Percentiles rank a stretch among this genome's conserved stretches.
phyloP scores from a whole-genome alignment of 768 basidiomycete genomes.

The Kwoniella dejecticola region DNA sequence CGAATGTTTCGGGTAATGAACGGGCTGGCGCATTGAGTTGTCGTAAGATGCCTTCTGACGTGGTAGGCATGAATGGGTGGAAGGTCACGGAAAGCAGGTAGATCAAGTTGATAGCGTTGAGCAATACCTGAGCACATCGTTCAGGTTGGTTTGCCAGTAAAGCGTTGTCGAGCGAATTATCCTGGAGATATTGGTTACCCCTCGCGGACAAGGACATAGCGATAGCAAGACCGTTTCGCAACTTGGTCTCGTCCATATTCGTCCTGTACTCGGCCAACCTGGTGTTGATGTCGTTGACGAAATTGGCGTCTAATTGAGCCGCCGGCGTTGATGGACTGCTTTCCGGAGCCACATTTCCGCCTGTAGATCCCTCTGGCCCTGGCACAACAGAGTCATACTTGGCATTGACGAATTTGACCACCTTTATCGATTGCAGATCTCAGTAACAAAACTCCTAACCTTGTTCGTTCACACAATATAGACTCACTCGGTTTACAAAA shows the following conservation, averaged over 20 bases:
- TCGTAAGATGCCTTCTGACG: constrained; percentile 72
- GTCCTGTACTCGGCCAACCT: constrained; percentile 77
- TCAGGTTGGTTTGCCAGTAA: constrained; percentile 76
- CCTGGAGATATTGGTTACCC: constrained; percentile 93
- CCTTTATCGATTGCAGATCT: constrained; percentile 22
- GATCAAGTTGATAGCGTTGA: constrained; percentile 88
- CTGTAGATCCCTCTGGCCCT: constrained; percentile 70
- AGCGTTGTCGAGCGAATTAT: constrained; percentile 85
- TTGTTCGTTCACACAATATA: not conserved
- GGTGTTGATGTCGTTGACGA: constrained; percentile 75
- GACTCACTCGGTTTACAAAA: constrained; percentile 79
- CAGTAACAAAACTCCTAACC: not conserved
- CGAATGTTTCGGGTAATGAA: constrained; percentile 68
- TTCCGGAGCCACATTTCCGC: constrained; percentile 66
- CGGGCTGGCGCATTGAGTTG: constrained; percentile 91
- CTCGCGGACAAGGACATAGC: constrained; percentile 86
- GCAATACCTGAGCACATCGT: constrained; percentile 86
- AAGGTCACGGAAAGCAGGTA: constrained; percentile 81
- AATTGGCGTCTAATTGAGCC: constrained; percentile 62
- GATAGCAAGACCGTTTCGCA: constrained; percentile 80
- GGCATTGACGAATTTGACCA: constrained; percentile 85
- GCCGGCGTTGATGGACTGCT: constrained; percentile 60
- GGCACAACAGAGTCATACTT: constrained; percentile 80
- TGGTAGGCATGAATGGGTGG: constrained; percentile 96
- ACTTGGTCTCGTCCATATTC: constrained; percentile 86